These are phyloP conservation scores for Vitis hybrid DNA, from an alignment of 177 flowering plant genomes.

Conservation along the genomic window DNA sequence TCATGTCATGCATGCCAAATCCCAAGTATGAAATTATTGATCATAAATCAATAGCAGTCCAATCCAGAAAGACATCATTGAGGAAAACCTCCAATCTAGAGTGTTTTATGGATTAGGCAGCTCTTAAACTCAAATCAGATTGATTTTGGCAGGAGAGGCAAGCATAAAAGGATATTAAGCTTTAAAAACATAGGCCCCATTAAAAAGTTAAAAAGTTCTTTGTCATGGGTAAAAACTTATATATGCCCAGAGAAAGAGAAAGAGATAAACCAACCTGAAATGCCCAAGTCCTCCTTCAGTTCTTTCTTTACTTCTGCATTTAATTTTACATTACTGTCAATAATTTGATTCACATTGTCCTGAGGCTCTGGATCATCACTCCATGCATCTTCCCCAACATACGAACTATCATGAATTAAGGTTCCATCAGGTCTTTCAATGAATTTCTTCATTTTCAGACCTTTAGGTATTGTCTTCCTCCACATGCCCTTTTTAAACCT, in stretches of 20 bases:
- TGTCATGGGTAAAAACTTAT: too few species aligned
- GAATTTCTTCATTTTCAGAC: slow-evolving; percentile 80
- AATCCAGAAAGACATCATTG: too few species aligned
- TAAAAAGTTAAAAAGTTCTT: too few species aligned
- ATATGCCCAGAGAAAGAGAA: not conserved
- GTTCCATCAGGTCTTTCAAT: slow-evolving; percentile 79
- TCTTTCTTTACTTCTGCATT: slow-evolving; percentile 50
- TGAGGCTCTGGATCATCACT: slow-evolving; percentile 60
- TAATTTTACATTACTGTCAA: slow-evolving; percentile 42
- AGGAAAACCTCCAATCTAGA: too few species aligned
- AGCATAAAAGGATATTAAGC: too few species aligned
- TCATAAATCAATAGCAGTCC: too few species aligned
- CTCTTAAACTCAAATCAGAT: too few species aligned
- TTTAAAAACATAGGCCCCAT: too few species aligned
- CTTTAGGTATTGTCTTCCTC: slow-evolving; percentile 91
- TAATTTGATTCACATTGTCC: slow-evolving; percentile 42
- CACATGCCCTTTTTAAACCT: slow-evolving; percentile 84
- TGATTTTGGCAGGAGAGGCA: too few species aligned
- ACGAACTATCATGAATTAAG: slow-evolving; percentile 69
- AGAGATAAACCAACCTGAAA: slow-evolving; percentile 54
- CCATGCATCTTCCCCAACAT: slow-evolving; percentile 97
- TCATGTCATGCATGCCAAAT: too few species aligned
- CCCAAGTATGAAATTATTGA: too few species aligned
- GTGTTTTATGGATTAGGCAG: too few species aligned
- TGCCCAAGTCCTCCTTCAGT: slow-evolving; percentile 50